Evolutionary conservation across 257 asterid genomes (phyloP).

Genomic region (Henckelia pumila): DNA sequence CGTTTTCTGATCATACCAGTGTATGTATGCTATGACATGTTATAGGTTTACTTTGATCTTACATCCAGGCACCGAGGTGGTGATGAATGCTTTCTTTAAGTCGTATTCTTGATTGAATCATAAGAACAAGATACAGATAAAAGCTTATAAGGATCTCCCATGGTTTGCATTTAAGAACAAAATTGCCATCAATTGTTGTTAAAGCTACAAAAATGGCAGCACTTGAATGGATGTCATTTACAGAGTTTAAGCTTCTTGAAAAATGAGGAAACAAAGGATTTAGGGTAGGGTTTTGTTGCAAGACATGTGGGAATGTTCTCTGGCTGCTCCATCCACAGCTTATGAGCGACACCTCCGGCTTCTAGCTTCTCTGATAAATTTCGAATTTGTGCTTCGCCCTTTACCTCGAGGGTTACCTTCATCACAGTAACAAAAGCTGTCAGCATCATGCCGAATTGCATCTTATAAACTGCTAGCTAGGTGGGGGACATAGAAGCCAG

Average conservation of each 20-base stretch:
- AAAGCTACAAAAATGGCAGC: slow-evolving; percentile 9
- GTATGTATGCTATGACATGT: too few relatives aligned
- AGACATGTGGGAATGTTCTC: slow-evolving; percentile 89
- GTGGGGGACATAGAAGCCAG: not conserved
- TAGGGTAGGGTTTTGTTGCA: slow-evolving; percentile 89
- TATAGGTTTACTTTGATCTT: too few relatives aligned
- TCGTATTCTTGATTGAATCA: not conserved
- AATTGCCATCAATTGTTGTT: not conserved
- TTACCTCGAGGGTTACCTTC: slow-evolving; percentile 93
- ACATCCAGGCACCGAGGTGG: too few relatives aligned
- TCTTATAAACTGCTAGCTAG: not conserved
- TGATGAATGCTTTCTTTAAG: too few relatives aligned
- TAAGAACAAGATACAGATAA: not conserved
- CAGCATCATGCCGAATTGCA: not conserved
- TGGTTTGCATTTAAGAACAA: not conserved
- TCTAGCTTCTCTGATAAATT: slow-evolving; percentile 75
- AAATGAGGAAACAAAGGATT: slow-evolving; percentile 64
- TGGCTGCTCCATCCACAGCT: slow-evolving; percentile 93
- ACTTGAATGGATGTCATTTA: slow-evolving; percentile 44
- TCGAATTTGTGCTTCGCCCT: slow-evolving; percentile 73
- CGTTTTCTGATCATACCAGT: not conserved
- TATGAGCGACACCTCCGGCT: slow-evolving; percentile 64
- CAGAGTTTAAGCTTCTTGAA: slow-evolving; percentile 92
- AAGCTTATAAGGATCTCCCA: not conserved
- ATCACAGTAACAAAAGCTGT: slow-evolving; percentile 11